Evolutionary conservation across 306 rosid species (phyloP).

Genomic region (Casuarina cunninghamiana): DNA sequence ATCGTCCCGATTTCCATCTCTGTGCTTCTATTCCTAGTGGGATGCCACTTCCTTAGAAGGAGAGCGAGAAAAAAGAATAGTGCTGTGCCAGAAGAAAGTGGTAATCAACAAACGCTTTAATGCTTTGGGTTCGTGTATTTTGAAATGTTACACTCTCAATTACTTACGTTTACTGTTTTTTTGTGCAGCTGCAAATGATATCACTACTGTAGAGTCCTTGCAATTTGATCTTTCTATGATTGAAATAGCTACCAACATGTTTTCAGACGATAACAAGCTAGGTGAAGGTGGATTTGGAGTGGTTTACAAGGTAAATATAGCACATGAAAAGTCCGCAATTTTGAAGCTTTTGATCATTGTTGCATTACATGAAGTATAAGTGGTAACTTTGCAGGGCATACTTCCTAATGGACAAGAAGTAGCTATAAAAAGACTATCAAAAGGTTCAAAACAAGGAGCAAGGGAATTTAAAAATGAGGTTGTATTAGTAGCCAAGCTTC

Average conservation of each 20-base stretch:
- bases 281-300: constrained; percentile 1
- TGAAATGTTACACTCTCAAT: background rate
- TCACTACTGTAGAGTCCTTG: constrained; percentile 23
- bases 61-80: constrained; percentile 14
- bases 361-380: no score
- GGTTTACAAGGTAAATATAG: background rate
- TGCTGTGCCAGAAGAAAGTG: constrained; percentile 12
- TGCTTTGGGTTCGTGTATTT: background rate
- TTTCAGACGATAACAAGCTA: background rate
- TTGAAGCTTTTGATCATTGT: no score
- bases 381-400: constrained; percentile 29
- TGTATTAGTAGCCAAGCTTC: constrained; percentile 34
- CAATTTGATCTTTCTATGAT: constrained; percentile 35
- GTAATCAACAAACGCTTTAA: background rate
- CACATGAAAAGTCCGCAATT: no score
- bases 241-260: background rate
- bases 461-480: constrained; percentile 44
- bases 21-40: background rate
- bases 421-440: constrained; percentile 44
- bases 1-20: constrained; percentile 19
- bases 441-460: constrained; percentile 34
- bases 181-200: constrained; percentile 14
- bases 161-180: background rate
- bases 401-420: constrained; percentile 23
- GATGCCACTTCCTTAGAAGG: constrained; percentile 14